Conservation (phyloP, 768 basidiomycete species). For the Mycena floridula region DNA sequence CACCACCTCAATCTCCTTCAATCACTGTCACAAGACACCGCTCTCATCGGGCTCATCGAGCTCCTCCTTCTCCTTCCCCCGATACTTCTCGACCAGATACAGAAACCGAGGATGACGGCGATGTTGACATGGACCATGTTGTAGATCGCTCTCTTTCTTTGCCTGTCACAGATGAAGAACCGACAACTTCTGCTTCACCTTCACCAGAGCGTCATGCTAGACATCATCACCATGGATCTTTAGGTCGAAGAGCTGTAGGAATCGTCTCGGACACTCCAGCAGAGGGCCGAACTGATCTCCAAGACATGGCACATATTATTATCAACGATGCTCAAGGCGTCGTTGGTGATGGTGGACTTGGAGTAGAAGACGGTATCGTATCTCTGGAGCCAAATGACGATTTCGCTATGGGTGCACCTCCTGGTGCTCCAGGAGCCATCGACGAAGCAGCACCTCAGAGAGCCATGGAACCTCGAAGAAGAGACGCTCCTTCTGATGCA, state of each 20-base stretch:
- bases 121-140: slow-evolving; percentile 33
- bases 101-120: slow-evolving; percentile 76
- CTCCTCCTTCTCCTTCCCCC: slow-evolving; percentile 7
- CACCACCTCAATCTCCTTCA: slow-evolving; percentile 1
- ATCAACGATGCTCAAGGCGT: slow-evolving; percentile 40
- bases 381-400: slow-evolving; percentile 79
- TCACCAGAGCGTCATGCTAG: background rate
- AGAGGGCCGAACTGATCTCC: slow-evolving; percentile 27
- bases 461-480: slow-evolving; percentile 16
- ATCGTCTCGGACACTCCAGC: slow-evolving; percentile 35
- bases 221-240: background rate
- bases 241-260: slow-evolving; percentile 38
- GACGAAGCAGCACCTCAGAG: slow-evolving; percentile 12
- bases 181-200: background rate
- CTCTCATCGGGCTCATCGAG: slow-evolving; percentile 1
- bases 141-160: too few species aligned
- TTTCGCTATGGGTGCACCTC: slow-evolving; percentile 86
- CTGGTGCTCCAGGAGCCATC: slow-evolving; percentile 82
- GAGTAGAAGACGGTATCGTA: slow-evolving; percentile 73
- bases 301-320: slow-evolving; percentile 48
- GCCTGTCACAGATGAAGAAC: background rate
- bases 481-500: slow-evolving; percentile 44
- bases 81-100: slow-evolving; percentile 61
- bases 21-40: slow-evolving; percentile 1
- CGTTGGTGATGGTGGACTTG: slow-evolving; percentile 37